Base-by-base conservation (phyloP, 1,284 basidiomycete species). In the Clitocybe nebularis region DNA sequence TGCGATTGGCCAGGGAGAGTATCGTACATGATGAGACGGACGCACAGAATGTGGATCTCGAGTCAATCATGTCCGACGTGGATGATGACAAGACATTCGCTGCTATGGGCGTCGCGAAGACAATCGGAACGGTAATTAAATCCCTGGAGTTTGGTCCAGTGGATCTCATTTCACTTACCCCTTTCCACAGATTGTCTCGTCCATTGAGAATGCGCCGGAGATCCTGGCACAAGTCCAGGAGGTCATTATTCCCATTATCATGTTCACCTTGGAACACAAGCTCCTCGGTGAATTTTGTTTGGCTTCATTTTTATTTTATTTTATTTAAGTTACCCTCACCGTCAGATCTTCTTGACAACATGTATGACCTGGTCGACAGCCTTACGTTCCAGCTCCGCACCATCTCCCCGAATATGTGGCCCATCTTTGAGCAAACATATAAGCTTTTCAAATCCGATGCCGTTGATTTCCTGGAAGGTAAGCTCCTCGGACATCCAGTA, bases 341-440 rank as follows among this genome's bases (percentile, higher is more conserved):
- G 21, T 5, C 53, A 88, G 91, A 95, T 58, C 69, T 94, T 25
- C 89, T 90, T 58, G 91, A 93, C 64, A 89, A 91, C 59, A 81
- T 89, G 70, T 91, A 89, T 56, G 90, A 93, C 51, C 69, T 95
- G 26, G 79, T 91, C 37, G 93, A 95, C 58, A 84, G 74, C 47
- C 66, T 94, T 41, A 92, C 90, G 1, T 95, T 90, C 75, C 89
- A 84, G 62, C 74, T 87, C 47, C 80, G 82, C 53, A 64, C 73
- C 43, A 85, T 95, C 53, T 79, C 86, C 24, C 81, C 85, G 0
- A 78, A 72, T 50, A 86, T 94, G 84, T 95, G 92, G 93, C 80
- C 81, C 8, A 74, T 93, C 28, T 91, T 92, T 50, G 88, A 90
- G 60, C 64, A 84, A 39, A 91, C 88, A 0, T 92, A 91, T 66